Base-by-base conservation (phyloP, 2,329 filamentous ascomycete species). In the Fusarium concolor region DNA sequence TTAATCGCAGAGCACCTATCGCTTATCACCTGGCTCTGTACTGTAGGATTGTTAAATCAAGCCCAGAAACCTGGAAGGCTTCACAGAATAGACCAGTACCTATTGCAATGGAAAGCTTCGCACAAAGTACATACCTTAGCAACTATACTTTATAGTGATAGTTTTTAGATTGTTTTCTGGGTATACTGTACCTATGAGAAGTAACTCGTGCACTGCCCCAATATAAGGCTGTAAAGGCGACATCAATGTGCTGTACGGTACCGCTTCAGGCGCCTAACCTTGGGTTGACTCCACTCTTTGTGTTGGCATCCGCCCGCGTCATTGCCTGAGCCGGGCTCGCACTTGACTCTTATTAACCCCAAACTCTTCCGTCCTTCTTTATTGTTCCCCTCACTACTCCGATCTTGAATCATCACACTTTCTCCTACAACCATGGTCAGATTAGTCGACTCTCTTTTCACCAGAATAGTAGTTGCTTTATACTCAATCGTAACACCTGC, bases 371-470 rank as follows among this genome's bases (percentile, higher is more conserved):
- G 57, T 58, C 58, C 57, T 68, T 53, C 47, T 54, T 61, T 50
- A 29, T 68, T 50, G 20, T 59, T 58, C 56, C 59, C 65, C 61
- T 65, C 59, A 47, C 53, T 44, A 68, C 52, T 56, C 45, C 41
- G 57, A 56, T 58, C 57, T 62, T 62, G 58, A 62, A 55, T 63
- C 56, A 52, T 44, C 52, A 52, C 61, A 56, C 53, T 45, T 44
- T 55, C 59, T 71, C 54, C 64, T 67, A 59, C 70, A 73, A 28
- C 53, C 70, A 74, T 74, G 72, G 66, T 72, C 70, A 60, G 63
- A 64, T 43, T 65, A 59, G 68, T 47, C 67, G 56, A 65, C 62
- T 56, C 57, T 58, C 53, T 68, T 60, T 57, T 61, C 42, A 69
- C 59, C 56, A 65, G 53, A 67, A 67, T 59, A 71, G 56, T 65